phyloP scores from a whole-genome alignment of 2,329 filamentous ascomycete species.

The Alternaria novae-zelandiae region DNA sequence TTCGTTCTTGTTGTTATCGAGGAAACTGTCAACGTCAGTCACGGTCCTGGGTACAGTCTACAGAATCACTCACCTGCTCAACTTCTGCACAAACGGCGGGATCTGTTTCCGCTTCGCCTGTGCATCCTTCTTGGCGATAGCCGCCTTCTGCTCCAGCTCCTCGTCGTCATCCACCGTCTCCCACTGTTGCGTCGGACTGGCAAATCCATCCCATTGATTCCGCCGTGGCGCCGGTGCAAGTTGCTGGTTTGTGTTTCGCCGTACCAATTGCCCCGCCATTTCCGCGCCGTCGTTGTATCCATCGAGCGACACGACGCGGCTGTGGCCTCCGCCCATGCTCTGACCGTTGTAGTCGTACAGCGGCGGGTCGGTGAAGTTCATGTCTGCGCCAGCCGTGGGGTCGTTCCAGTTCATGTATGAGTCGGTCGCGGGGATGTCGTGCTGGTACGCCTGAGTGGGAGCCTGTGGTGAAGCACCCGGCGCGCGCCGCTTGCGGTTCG shows the following conservation, averaged over 20 bases:
- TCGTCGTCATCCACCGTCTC: constrained; percentile 72
- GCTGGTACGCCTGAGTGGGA: constrained; percentile 59
- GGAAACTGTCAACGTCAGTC: constrained; percentile 68
- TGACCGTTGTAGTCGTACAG: constrained; percentile 43
- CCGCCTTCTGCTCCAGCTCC: constrained; percentile 78
- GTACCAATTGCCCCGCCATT: constrained; percentile 53
- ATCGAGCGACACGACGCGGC: constrained; percentile 43
- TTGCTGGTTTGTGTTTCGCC: constrained; percentile 56
- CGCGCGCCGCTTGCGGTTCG: constrained; percentile 72
- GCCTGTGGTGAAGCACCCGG: constrained; percentile 72
- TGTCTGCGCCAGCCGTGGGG: constrained; percentile 27
- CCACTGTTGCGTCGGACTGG: constrained; percentile 53
- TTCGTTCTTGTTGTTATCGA: constrained; percentile 91
- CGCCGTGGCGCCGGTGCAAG: constrained; percentile 47
- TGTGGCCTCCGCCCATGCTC: constrained; percentile 28
- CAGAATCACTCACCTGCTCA: constrained; percentile 79
- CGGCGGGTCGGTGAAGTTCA: constrained; percentile 46
- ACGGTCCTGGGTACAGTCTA: background rate
- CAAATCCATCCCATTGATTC: constrained; percentile 50
- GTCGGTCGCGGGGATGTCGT: constrained; percentile 50
- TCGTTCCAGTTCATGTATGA: constrained; percentile 48
- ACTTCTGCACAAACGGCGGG: constrained; percentile 95
- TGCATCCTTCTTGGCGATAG: constrained; percentile 83
- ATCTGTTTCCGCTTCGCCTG: constrained; percentile 93
- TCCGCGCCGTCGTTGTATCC: constrained; percentile 33